Conservation (phyloP, 2,329 filamentous ascomycete genomes). For the Macrophomina phaseolina region DNA sequence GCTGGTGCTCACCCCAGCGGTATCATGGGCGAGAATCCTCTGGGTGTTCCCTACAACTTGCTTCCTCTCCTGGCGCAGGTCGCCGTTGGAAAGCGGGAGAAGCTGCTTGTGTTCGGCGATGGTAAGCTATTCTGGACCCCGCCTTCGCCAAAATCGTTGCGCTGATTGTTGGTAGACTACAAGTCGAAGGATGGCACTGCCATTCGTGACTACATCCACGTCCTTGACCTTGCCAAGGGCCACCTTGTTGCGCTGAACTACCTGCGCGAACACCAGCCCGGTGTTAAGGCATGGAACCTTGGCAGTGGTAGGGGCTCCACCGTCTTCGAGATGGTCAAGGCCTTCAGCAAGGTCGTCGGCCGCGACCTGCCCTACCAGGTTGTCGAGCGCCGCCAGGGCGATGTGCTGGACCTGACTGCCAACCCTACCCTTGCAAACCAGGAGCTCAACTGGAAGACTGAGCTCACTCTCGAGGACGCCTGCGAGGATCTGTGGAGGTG, state of each 20-base stretch:
- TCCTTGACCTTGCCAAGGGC: constrained; percentile 84
- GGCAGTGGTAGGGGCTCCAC: constrained; percentile 94
- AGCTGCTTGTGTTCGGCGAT: constrained; percentile 92
- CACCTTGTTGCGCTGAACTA: constrained; percentile 91
- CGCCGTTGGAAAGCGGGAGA: constrained; percentile 91
- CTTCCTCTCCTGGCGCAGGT: constrained; percentile 94
- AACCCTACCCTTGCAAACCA: constrained; percentile 85
- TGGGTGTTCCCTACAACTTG: constrained; percentile 94
- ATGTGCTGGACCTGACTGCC: constrained; percentile 93
- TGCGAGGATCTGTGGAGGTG: constrained; percentile 95
- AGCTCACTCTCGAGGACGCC: constrained; percentile 87
- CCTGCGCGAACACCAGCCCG: constrained; percentile 81
- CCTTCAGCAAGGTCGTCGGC: constrained; percentile 87
- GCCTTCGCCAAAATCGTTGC: not conserved
- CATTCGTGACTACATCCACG: constrained; percentile 98
- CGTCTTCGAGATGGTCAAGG: constrained; percentile 96
- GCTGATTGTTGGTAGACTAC: constrained; percentile 69
- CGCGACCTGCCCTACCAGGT: constrained; percentile 87
- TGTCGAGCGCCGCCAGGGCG: constrained; percentile 78
- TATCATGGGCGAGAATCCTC: constrained; percentile 97
- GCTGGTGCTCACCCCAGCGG: constrained; percentile 92
- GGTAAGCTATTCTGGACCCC: constrained; percentile 60
- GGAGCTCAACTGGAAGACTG: constrained; percentile 91
- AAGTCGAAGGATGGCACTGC: constrained; percentile 86
- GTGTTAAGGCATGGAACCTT: constrained; percentile 94